Conservation (phyloP, 1,284 basidiomycete genomes). For the Apiotrichum sp. region DNA sequence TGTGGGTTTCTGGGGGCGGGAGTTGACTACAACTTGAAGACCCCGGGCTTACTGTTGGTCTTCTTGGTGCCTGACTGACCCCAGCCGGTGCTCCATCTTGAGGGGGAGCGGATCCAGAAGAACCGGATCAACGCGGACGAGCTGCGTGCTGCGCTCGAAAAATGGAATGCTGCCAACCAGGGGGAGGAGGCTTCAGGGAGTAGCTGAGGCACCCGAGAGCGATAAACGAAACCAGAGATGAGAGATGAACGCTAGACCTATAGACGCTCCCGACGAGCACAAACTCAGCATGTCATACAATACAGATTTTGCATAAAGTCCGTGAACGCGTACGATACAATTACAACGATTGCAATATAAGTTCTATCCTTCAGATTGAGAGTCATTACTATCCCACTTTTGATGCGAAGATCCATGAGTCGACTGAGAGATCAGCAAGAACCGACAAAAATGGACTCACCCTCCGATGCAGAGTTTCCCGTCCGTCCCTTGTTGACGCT, state of each 20-base stretch:
- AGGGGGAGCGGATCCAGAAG: slow-evolving; percentile 37
- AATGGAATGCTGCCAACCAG: slow-evolving; percentile 26
- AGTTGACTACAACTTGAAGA: too few species aligned
- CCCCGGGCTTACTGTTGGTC: too few species aligned
- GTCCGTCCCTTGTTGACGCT: slow-evolving; percentile 25
- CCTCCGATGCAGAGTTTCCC: neutral
- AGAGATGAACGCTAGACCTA: too few species aligned
- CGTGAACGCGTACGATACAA: too few species aligned
- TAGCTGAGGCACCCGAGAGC: too few species aligned
- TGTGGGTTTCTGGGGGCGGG: slow-evolving; percentile 21
- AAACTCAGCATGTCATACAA: too few species aligned
- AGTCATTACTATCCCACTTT: slow-evolving; percentile 10
- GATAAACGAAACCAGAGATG: too few species aligned
- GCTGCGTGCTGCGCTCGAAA: slow-evolving; percentile 30
- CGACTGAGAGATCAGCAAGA: slow-evolving; percentile 23
- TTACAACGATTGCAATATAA: too few species aligned
- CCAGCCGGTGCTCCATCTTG: slow-evolving; percentile 45
- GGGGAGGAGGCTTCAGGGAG: neutral
- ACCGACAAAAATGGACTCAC: neutral
- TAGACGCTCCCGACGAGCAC: too few species aligned
- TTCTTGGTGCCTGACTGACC: neutral
- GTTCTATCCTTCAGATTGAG: too few species aligned
- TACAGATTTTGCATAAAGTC: too few species aligned
- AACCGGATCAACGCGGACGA: slow-evolving; percentile 37
- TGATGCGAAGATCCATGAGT: slow-evolving; percentile 40